Base-by-base conservation (phyloP, 169 alveolate genomes). In the Plasmodium sp. region DNA sequence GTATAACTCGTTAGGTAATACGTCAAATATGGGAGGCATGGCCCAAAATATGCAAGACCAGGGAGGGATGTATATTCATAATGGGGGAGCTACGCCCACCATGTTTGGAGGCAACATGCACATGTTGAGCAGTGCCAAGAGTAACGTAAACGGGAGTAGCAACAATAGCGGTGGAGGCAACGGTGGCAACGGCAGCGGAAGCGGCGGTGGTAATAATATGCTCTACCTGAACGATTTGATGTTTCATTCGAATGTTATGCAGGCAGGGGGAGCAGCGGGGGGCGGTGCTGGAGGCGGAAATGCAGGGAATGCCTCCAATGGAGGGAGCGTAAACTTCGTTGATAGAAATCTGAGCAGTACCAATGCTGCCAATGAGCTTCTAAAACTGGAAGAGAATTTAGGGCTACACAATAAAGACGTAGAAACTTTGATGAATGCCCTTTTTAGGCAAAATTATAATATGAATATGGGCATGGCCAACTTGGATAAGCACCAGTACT, bases 361-460 rank as follows among this genome's bases (percentile, higher is more conserved):
- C 71, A 10, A 83, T 39, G 34, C 75, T 5, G 22, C 27, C 22
- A 90, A 36, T 71, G 94, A 90, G 0, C 14, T 90, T 3, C 18
- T 86, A 71, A 62, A 80, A 41, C 18, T 81, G 39, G 94, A 90
- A 22, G 94, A 80, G 3, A 90, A 80, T 81, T 41, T 90, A 31
- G 91, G 83, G 14, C 43, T 90, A 27, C 94, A 90, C 5, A 90
- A 71, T 43, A 90, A 90, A 67, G 94, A 90, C 6, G 79, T 74
- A 18, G 84, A 90, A 90, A 39, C 14, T 9, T 74, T 90, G 27
- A 81, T 90, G 90, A 81, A 71, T 81, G 79, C 83, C 3, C 51
- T 90, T 22, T 90, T 90, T 81, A 56, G 94, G n/a, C 90, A 90
- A 41, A 90, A 81, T 71, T 90, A 90, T 62, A 90, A 90, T 36